Evolutionary conservation across 208 protist species (phyloP).

Genomic region (Trypanosoma congolense): DNA sequence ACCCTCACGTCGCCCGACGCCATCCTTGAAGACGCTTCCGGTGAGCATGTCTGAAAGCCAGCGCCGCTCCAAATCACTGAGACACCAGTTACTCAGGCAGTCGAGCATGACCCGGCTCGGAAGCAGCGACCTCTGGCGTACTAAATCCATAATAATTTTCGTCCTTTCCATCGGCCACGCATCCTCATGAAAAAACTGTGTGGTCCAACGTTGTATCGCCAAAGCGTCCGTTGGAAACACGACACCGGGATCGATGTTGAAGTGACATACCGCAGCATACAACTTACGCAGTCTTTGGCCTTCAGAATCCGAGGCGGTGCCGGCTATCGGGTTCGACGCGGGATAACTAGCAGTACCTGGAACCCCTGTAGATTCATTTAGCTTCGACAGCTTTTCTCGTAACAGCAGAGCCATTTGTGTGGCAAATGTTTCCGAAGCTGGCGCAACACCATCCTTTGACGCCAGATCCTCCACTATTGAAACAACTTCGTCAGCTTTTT

Average conservation of each 20-base stretch:
- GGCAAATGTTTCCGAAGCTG: slow-evolving; percentile 48
- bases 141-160: slow-evolving; percentile 19
- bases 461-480: slow-evolving; percentile 58
- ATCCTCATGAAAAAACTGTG: slow-evolving; percentile 24
- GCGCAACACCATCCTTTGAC: slow-evolving; percentile 34
- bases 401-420: slow-evolving; percentile 59
- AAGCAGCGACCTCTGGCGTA: slow-evolving; percentile 29
- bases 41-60: slow-evolving; percentile 36
- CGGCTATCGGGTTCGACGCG: background rate
- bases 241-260: slow-evolving; percentile 47
- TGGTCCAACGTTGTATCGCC: slow-evolving; percentile 46
- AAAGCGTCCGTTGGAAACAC: slow-evolving; percentile 53
- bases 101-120: slow-evolving; percentile 51
- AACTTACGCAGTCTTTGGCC: slow-evolving; percentile 4
- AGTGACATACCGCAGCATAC: slow-evolving; percentile 27
- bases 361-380: slow-evolving; percentile 1
- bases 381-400: slow-evolving; percentile 20
- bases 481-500: slow-evolving; percentile 31
- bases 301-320: background rate
- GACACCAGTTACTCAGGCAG: slow-evolving; percentile 47
- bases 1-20: background rate
- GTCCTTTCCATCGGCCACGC: slow-evolving; percentile 31
- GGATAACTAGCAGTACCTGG: background rate
- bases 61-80: slow-evolving; percentile 53
- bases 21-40: background rate